Evolutionary conservation across 345 rosid genomes (phyloP), one percentile per base, ranked within the genome.

Genomic region (Brassica rapa): DNA sequence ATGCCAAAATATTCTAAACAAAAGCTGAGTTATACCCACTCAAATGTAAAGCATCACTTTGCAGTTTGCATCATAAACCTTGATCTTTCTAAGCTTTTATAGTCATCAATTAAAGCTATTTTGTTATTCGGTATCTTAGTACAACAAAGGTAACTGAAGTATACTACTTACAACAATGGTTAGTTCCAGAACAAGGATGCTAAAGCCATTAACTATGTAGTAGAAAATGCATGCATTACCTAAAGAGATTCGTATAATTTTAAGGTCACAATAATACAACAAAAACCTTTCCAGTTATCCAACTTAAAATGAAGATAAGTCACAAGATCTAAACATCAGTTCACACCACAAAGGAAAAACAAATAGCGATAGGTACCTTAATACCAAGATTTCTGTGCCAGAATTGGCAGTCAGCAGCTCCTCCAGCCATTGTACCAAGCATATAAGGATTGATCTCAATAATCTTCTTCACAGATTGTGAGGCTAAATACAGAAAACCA

Each of bases 371-470:
- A 74, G 8, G 10, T 85, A 91, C 98, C 97, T 91, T 93, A 76
- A 90, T 93, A 41, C 97, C 98, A 4, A 93, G 86, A 84, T 93
- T 93, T 65, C 97, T 88, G 82, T 93, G 98, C 98, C 98, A 93
- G 80, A 93, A 91, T 82, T 91, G 97, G 80, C 98, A 93, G 66
- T 93, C 97, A 74, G 98, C 98, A 84, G 95, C 98, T 76, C 98
- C 98, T 78, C 98, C 98, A 81, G 97, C 98, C 97, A 93, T 93
- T 15, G 95, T 93, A 16, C 98, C 98, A 57, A 89, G 93, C 98
- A 93, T 89, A 66, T 93, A 87, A 39, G 98, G 98, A 73, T 93
- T 93, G 72, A 93, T 93, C 81, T 93, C 98, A 77, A 93, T 93
- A 85, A 93, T 93, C 77, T 93, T 93, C 83, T 93, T 93, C 83